These are phyloP conservation scores for Geosmithia putterillii DNA, from an alignment of 2,329 filamentous ascomycete genomes.

Conservation along the genomic window DNA sequence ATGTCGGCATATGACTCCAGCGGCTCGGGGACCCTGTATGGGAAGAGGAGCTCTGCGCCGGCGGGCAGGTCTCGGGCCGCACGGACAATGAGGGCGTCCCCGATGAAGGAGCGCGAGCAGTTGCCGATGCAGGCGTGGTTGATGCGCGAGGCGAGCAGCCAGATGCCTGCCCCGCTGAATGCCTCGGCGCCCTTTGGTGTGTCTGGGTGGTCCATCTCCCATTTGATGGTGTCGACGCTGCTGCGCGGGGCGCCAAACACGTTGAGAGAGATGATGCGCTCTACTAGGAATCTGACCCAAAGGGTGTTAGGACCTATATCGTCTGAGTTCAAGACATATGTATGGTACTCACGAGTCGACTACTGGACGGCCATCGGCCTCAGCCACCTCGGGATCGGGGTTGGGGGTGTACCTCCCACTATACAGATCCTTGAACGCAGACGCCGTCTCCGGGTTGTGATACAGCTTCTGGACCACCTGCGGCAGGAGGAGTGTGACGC, in stretches of 20 bases:
- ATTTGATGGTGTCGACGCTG: slow-evolving; percentile 25
- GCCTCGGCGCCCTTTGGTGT: slow-evolving; percentile 8
- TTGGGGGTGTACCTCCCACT: slow-evolving; percentile 25
- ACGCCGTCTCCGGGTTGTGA: slow-evolving; percentile 20
- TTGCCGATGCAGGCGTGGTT: slow-evolving; percentile 41
- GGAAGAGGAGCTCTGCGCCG: slow-evolving; percentile 30
- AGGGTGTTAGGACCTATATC: not conserved
- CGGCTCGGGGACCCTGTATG: slow-evolving; percentile 17
- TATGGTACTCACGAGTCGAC: slow-evolving; percentile 31
- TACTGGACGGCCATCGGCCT: slow-evolving; percentile 22
- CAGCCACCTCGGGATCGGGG: slow-evolving; percentile 7
- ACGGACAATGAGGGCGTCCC: slow-evolving; percentile 39
- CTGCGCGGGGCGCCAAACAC: not conserved
- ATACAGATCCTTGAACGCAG: slow-evolving; percentile 22
- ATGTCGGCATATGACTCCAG: slow-evolving; percentile 13
- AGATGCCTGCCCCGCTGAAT: slow-evolving; percentile 26
- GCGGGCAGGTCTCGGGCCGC: slow-evolving; percentile 27
- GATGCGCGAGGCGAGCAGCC: slow-evolving; percentile 32
- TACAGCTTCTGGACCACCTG: slow-evolving; percentile 31
- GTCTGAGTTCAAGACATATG: slow-evolving; percentile 5
- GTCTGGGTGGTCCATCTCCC: slow-evolving; percentile 20
- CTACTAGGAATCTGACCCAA: not conserved
- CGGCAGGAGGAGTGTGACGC: slow-evolving; percentile 25
- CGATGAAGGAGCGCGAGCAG: slow-evolving; percentile 33
- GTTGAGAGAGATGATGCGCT: not conserved